Base-by-base conservation (phyloP, 192 early-diverging fungal genomes). In the Coemansia javaensis region DNA sequence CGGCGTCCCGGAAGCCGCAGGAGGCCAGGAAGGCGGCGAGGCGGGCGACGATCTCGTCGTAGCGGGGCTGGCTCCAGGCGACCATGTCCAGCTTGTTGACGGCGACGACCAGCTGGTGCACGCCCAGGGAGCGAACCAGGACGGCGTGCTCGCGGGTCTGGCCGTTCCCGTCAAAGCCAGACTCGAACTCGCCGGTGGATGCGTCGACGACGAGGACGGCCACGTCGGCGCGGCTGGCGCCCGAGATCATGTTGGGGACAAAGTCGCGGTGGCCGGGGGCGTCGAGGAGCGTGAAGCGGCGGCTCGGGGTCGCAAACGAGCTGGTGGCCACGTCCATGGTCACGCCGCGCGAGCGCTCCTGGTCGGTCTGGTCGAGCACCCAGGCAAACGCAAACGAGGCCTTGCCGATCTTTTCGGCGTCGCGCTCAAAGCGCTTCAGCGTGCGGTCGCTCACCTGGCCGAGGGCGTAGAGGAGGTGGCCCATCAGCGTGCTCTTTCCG, bases 241-340 rank as follows among this genome's bases (percentile, higher is more conserved):
- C 97, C 2, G 86, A 86, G 52, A 99, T 97, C 94, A 99, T 98
- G 60, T 95, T 93, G n/a, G 97, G 94, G 41, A 99, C 86, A 68
- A 99, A 99, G 71, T 99, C 97, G 17, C 89, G 79, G 56, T 99
- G 97, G 4, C 97, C 97, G 3, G 97, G 97, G 3, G 94, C 91
- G 59, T 99, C 97, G 53, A 99, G 57, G 11, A 99, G 48, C 5
- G 91, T 96, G 50, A 94, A 95, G 24, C 75, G 64, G 16, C 85
- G 77, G 24, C 85, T 53, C 16, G 58, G 46, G 1, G 94, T 99
- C 54, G 88, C 81, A 63, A 99, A 99, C 46, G 84, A 79, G 23
- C 79, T 87, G 38, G 91, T 86, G 17, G 90, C 97, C 47, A 98
- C 81, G 52, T 99, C 94, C 78, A 98, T 99, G 0, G 97, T 99